Conservation (phyloP, 2,329 filamentous ascomycete genomes). For the Cadophora malorum region DNA sequence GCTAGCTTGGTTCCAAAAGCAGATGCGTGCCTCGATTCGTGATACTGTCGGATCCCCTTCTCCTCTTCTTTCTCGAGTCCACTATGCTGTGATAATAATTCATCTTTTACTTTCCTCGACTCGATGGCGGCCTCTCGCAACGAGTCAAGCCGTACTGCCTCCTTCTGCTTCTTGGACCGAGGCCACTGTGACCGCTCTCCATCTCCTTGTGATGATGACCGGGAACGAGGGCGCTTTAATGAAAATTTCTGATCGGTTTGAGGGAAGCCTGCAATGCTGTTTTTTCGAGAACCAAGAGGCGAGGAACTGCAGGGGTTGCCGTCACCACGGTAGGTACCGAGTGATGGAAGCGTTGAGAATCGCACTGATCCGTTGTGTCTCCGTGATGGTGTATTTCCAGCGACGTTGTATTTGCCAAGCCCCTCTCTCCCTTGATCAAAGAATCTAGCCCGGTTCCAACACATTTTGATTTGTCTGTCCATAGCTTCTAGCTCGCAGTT, state of each 20-base stretch:
- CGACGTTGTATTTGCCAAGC: background rate
- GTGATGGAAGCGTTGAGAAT: background rate
- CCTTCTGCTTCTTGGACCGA: no score
- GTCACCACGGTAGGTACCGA: background rate
- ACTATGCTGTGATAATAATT: background rate
- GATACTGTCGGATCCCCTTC: background rate
- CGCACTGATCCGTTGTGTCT: background rate
- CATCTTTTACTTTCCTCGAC: background rate
- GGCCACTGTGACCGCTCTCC: no score
- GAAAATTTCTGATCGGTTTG: no score
- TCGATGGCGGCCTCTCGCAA: background rate
- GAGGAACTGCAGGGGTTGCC: background rate
- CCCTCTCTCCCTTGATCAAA: background rate
- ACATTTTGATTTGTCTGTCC: background rate
- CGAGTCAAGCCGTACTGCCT: background rate
- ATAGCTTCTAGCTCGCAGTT: background rate
- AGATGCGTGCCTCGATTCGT: background rate
- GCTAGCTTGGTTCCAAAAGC: background rate
- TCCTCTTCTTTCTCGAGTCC: background rate
- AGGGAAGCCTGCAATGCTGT: no score
- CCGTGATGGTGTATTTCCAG: background rate
- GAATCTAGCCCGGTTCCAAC: background rate
- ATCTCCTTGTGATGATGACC: no score
- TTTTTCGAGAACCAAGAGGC: background rate
- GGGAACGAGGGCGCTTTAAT: no score